Percentiles rank a stretch among this genome's conserved stretches.
phyloP scores from a whole-genome alignment of 257 asterid species.

The Solanum virginianum region DNA sequence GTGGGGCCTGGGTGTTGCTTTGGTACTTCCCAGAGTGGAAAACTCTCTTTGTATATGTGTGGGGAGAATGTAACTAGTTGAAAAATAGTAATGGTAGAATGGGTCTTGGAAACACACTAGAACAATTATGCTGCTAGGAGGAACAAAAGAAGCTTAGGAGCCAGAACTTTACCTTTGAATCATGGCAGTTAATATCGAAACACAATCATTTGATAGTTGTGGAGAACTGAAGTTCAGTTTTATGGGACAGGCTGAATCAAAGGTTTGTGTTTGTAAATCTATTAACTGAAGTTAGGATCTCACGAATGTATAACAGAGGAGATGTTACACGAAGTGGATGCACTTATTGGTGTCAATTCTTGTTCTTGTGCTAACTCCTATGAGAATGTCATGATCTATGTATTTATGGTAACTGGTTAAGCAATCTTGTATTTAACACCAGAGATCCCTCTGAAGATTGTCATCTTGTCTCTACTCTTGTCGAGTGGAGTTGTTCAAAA shows the following conservation, averaged over 20 bases:
- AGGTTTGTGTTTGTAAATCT: not conserved
- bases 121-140: not conserved
- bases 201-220: not conserved
- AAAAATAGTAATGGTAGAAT: not conserved
- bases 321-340: not conserved
- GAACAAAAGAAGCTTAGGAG: not conserved
- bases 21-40: not conserved
- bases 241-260: not conserved
- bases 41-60: not conserved
- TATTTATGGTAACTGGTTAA: not conserved
- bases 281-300: not conserved
- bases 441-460: not conserved
- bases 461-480: not conserved
- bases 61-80: not conserved
- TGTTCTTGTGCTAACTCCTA: not conserved
- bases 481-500: not conserved
- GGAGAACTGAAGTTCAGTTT: not conserved
- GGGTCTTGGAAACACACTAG: not conserved
- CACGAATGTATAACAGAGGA: not conserved
- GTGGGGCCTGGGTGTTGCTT: not conserved
- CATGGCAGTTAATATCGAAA: not conserved
- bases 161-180: not conserved
- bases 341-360: not conserved
- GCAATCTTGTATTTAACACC: not conserved
- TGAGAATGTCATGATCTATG: not conserved